These are phyloP conservation scores for Syzygium syzygioides DNA, from an alignment of 441 rosid genomes.

Conservation along the genomic window DNA sequence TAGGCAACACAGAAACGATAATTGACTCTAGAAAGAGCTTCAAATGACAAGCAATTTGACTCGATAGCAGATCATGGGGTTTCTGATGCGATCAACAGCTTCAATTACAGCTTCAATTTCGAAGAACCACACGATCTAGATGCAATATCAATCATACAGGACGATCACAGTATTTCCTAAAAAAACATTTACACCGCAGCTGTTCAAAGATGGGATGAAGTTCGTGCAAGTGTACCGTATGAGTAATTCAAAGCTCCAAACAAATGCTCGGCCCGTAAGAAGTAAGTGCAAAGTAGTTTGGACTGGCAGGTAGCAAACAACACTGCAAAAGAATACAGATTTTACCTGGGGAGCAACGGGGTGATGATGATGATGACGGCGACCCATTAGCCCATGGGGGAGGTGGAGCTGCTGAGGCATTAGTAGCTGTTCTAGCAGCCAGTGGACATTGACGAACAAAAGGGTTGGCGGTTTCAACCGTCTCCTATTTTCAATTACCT, in stretches of 20 bases:
- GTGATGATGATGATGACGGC: conserved; percentile 29
- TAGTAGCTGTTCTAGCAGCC: conserved; percentile 49
- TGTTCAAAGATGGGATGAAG: not conserved
- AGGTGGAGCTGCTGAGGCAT: conserved; percentile 49
- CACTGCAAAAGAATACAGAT: not conserved
- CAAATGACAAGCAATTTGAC: not conserved
- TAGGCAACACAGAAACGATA: not conserved
- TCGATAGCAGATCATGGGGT: not conserved
- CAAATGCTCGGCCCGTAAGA: not conserved
- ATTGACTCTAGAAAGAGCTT: not conserved
- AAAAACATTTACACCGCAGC: not conserved
- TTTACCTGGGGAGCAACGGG: conserved; percentile 54
- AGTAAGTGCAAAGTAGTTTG: not conserved
- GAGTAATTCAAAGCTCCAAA: not conserved
- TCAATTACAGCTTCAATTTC: not conserved
- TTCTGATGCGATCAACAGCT: not conserved
- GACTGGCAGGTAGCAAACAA: not conserved
- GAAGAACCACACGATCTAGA: not conserved
- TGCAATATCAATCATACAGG: not conserved
- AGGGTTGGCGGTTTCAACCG: conserved; percentile 78
- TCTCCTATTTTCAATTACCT: conserved; percentile 84
- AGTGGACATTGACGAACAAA: conserved; percentile 89
- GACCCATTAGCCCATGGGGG: conserved; percentile 86
- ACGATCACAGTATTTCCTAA: not conserved
- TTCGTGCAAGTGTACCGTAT: not conserved